phyloP scores from a whole-genome alignment of 1,139 yeast species.

The Arxiozyma slooffiae region DNA sequence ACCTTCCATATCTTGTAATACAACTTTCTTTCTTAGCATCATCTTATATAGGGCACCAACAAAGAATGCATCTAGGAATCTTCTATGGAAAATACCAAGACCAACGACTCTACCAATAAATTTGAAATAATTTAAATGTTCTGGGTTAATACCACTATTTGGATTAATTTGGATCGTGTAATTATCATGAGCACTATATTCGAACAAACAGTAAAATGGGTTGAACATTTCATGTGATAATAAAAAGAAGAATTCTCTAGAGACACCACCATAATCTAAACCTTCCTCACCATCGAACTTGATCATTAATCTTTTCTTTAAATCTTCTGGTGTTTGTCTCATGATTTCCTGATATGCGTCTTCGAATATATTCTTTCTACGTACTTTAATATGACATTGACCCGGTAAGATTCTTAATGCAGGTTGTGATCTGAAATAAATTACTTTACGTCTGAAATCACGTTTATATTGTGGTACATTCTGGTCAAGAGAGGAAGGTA shows the following conservation, averaged over 20 bases:
- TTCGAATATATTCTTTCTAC: constrained; percentile 93
- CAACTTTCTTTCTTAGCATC: constrained; percentile 93
- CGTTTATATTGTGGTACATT: constrained; percentile 98
- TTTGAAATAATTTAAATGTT: constrained; percentile 93
- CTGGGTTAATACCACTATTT: constrained; percentile 95
- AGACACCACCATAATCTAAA: constrained; percentile 97
- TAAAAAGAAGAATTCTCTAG: constrained; percentile 92
- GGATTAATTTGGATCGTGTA: constrained; percentile 96
- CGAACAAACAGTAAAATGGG: constrained; percentile 93
- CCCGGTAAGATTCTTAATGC: constrained; percentile 95
- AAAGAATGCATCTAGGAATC: constrained; percentile 95
- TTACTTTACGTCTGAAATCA: constrained; percentile 94
- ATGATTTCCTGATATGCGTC: constrained; percentile 96
- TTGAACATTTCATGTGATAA: constrained; percentile 97
- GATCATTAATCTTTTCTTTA: constrained; percentile 94
- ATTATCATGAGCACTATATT: constrained; percentile 95
- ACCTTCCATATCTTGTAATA: constrained; percentile 95
- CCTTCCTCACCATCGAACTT: constrained; percentile 99
- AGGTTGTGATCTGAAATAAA: constrained; percentile 96
- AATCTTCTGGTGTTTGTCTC: constrained; percentile 97
- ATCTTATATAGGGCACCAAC: constrained; percentile 96
- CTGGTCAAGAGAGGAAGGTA: constrained; percentile 94
- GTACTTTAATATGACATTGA: constrained; percentile 94
- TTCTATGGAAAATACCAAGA: constrained; percentile 92
- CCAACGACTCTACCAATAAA: constrained; percentile 98